phyloP scores from a whole-genome alignment of 768 basidiomycete species.

The Basidioascus undulatus region DNA sequence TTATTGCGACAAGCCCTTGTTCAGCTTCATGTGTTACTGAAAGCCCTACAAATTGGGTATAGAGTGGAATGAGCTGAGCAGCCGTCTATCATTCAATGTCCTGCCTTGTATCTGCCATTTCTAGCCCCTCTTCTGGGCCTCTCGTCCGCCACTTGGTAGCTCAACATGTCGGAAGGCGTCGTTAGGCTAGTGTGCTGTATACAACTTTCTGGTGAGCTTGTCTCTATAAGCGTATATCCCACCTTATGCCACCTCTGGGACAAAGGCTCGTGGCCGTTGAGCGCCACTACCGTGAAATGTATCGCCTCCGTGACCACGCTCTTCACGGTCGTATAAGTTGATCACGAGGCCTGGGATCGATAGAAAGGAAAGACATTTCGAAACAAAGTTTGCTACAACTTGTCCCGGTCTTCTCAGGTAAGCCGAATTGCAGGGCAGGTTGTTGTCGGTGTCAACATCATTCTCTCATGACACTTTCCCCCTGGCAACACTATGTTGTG shows the following conservation, averaged over 20 bases:
- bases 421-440: too few species aligned
- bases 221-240: too few species aligned
- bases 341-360: too few species aligned
- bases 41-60: too few species aligned
- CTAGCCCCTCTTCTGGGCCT: constrained; percentile 33
- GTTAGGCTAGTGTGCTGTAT: neutral
- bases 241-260: neutral
- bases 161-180: neutral
- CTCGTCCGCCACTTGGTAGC: neutral
- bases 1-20: constrained; percentile 53
- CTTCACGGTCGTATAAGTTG: too few species aligned
- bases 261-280: neutral
- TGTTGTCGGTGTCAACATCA: too few species aligned
- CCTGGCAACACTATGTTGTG: too few species aligned
- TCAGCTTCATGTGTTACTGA: constrained; percentile 57
- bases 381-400: too few species aligned
- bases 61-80: constrained; percentile 32
- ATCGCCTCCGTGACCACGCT: neutral
- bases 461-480: too few species aligned
- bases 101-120: neutral
- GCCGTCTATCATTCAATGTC: neutral
- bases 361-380: too few species aligned
- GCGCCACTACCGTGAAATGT: constrained; percentile 30
- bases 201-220: too few species aligned
- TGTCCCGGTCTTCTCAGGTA: too few species aligned